These are phyloP conservation scores for Brasilioporus rufonigricans DNA, from an alignment of 768 basidiomycete species.

Conservation along the genomic window DNA sequence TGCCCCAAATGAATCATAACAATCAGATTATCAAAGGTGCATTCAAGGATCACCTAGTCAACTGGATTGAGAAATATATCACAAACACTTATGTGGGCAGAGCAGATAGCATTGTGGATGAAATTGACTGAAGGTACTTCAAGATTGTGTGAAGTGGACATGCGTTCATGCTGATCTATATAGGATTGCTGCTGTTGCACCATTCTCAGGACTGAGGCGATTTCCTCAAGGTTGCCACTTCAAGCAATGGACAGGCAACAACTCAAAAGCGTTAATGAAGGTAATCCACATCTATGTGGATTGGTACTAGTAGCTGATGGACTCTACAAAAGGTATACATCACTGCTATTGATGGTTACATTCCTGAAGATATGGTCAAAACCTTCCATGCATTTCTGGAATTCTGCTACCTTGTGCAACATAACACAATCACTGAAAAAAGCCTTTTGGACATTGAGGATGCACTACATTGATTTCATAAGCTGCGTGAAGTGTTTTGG, in stretches of 20 bases:
- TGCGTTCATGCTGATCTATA: neutral
- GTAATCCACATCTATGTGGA: too few relatives aligned
- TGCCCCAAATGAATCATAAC: too few relatives aligned
- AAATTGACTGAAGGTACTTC: neutral
- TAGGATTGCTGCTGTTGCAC: neutral
- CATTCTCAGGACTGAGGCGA: neutral
- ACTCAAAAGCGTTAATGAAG: conserved; percentile 1
- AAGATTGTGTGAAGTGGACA: neutral
- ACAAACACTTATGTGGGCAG: too few relatives aligned
- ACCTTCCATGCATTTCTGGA: neutral
- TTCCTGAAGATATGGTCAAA: neutral
- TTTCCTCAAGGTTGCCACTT: neutral
- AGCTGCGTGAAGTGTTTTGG: neutral
- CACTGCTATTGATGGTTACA: neutral
- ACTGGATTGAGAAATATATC: neutral
- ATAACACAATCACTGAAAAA: too few relatives aligned
- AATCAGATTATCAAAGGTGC: neutral
- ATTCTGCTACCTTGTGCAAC: too few relatives aligned
- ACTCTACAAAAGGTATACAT: neutral
- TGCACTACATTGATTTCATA: too few relatives aligned
- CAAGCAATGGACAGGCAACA: too few relatives aligned
- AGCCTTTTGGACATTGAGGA: too few relatives aligned
- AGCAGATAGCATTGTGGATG: neutral
- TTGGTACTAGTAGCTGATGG: too few relatives aligned
- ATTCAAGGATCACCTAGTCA: neutral